Conservation (phyloP, 177 flowering plant species). For the Vitis hybrid region DNA sequence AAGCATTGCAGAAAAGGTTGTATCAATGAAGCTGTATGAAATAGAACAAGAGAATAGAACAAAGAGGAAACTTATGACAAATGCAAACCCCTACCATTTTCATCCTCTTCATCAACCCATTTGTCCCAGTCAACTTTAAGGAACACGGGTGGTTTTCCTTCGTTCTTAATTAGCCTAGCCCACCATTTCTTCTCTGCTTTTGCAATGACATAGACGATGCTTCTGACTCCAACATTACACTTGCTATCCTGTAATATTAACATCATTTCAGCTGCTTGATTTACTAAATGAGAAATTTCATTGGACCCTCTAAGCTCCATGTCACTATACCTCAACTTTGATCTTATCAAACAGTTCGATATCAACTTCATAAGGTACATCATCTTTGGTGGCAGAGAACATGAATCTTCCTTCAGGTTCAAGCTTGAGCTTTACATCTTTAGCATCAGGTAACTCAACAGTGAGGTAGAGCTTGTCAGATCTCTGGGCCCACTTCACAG, state of each 20-base stretch:
- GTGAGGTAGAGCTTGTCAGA: slow-evolving; percentile 2
- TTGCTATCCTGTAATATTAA: slow-evolving; percentile 3
- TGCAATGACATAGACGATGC: not conserved
- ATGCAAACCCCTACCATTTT: not conserved
- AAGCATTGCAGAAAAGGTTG: not conserved
- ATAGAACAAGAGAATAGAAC: too few species aligned
- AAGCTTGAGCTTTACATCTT: not conserved
- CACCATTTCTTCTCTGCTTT: slow-evolving; percentile 9
- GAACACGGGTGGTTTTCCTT: slow-evolving; percentile 1
- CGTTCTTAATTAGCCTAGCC: not conserved
- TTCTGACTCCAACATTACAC: not conserved
- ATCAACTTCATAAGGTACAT: slow-evolving; percentile 4
- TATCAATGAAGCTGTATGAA: too few species aligned
- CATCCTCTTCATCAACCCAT: slow-evolving; percentile 13
- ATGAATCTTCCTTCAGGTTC: slow-evolving; percentile 4
- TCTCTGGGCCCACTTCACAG: slow-evolving; percentile 11
- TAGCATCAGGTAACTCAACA: slow-evolving; percentile 6
- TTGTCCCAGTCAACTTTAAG: slow-evolving; percentile 11
- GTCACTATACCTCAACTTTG: slow-evolving; percentile 4
- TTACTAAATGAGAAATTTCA: too few species aligned
- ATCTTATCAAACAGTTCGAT: slow-evolving; percentile 1
- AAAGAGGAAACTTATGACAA: not conserved
- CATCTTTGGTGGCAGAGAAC: slow-evolving; percentile 1
- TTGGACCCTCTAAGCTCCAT: too few species aligned
- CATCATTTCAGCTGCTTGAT: too few species aligned